Evolutionary conservation across 2,329 filamentous ascomycete species (phyloP), one percentile per base, ranked within the genome.

Genomic region (Scolecobasidium constrictum): DNA sequence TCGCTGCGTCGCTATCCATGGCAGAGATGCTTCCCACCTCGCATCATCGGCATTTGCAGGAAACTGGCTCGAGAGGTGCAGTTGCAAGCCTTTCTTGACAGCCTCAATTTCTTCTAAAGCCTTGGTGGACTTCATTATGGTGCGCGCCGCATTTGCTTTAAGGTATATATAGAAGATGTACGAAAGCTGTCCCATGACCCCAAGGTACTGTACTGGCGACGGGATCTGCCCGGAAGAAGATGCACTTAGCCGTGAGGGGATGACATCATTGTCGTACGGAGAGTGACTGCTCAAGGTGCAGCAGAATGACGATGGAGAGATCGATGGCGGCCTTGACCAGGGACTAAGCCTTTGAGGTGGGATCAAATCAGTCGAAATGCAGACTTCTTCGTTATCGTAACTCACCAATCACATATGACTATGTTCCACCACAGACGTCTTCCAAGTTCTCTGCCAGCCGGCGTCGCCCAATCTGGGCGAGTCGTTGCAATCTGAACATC

Each of bases 131-230:
- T 43, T 46, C 15, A 39, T 42, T 15, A 38, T 33, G n/a, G 33
- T 46, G 5, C 41, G 43, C 3, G 40, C 22, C 5, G 43, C 40
- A 23, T 46, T 46, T 21, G 36, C 40, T 23, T 43, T 46, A 23
- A 46, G 34, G 34, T 43, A 46, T 9, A 46, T 46, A 34, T 42
- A 46, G n/a, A 46, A 46, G 22, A 46, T 46, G 34, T 46, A 46
- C 7, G 43, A 31, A n/a, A 46, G 12, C 3, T 35, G 31, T 15
- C 33, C 40, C 43, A 46, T 43, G 38, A 43, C 34, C 3, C 38
- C 34, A 9, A 35, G 39, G 6, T 46, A 46, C 3, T 43, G 38
- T 7, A 46, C 5, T 12, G 43, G 43, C 13, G 43, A 46, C 2
- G 39, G 38, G n/a, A n/a, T 38, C n/a, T 11, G 35, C 35, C 9